Evolutionary conservation across 2,329 filamentous ascomycete genomes (phyloP).

Genomic region (Phialemoniopsis sp.): DNA sequence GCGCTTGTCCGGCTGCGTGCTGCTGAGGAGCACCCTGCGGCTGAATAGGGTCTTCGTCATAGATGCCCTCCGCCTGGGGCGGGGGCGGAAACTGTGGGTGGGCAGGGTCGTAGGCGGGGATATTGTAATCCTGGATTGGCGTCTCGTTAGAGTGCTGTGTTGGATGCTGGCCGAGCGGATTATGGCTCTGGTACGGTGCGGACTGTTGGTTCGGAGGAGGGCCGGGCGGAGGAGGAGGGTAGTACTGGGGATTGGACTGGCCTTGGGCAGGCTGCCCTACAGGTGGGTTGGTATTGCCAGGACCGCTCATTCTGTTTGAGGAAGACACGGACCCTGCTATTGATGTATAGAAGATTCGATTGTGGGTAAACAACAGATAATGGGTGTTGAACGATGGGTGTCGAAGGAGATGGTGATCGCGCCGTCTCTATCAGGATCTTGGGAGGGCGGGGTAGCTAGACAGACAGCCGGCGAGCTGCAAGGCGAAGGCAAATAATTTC

Average conservation of each 20-base stretch:
- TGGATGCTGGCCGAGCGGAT: too few relatives aligned
- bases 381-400: too few relatives aligned
- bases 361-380: not conserved
- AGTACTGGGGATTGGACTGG: conserved; percentile 7
- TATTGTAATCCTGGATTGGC: conserved; percentile 17
- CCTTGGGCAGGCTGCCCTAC: conserved; percentile 6
- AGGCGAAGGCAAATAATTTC: too few relatives aligned
- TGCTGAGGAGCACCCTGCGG: not conserved
- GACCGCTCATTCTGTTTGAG: not conserved
- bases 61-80: conserved; percentile 11
- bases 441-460: too few relatives aligned
- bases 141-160: conserved; percentile 16
- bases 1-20: not conserved
- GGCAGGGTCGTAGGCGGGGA: conserved; percentile 13
- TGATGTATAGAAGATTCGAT: not conserved
- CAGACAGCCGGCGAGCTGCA: too few relatives aligned
- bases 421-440: too few relatives aligned
- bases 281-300: not conserved
- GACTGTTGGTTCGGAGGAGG: conserved; percentile 15
- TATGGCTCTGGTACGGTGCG: conserved; percentile 9
- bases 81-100: conserved; percentile 13
- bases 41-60: conserved; percentile 13
- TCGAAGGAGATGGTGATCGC: too few relatives aligned
- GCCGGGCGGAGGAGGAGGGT: conserved; percentile 19
- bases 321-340: not conserved